Evolutionary conservation across 352 stramenopile species (phyloP), one percentile per base, ranked within the genome.

Genomic region (Globisporangium uncinulatum): DNA sequence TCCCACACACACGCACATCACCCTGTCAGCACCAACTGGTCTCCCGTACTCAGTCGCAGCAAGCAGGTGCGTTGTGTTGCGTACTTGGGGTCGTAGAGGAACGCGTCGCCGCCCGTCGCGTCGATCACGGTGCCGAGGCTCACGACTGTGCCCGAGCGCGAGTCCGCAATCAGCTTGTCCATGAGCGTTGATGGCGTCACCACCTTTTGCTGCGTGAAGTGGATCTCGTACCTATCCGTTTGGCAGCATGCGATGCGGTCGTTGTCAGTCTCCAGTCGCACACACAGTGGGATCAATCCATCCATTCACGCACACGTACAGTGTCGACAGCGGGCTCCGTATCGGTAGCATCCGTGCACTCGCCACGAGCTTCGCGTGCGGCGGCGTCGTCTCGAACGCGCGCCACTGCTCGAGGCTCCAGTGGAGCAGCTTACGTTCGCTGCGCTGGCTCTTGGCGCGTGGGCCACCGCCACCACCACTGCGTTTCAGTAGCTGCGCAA

Each of bases 121-220:
- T 95, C 85, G 20, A 95, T 87, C 24, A 95, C 85, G 0, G 84
- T 71, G 10, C 79, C 83, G 15, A 95, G 69, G 45, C 86, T 89
- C 55, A 86, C 66, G 20, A 89, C 71, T 9, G 76, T 70, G 21
- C 79, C 83, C 1, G 68, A 75, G 20, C 76, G 72, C 41, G 79
- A 73, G 55, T 80, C 64, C 10, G 76, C 65, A 52, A 95, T 86
- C 34, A 94, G 75, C 42, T 84, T 86, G 56, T 95, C 85, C 83
- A 95, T 93, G 24, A 95, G 57, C 14, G 68, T 66, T 1, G 82
- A 91, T 3, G 85, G 85, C 41, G 82, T 65, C 46, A 86, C 82
- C 59, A 69, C 81, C 39, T 72, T 76, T 34, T 81, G 73, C 43
- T 69, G 61, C 10, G 71, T 71, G 49, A 86, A 91, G 47, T 95